A percentile compares a stretch with the other conserved stretches of the same genome.
These are phyloP conservation scores for Tuber borchii DNA, from an alignment of 495 filamentous ascomycete species.

Conservation along the genomic window DNA sequence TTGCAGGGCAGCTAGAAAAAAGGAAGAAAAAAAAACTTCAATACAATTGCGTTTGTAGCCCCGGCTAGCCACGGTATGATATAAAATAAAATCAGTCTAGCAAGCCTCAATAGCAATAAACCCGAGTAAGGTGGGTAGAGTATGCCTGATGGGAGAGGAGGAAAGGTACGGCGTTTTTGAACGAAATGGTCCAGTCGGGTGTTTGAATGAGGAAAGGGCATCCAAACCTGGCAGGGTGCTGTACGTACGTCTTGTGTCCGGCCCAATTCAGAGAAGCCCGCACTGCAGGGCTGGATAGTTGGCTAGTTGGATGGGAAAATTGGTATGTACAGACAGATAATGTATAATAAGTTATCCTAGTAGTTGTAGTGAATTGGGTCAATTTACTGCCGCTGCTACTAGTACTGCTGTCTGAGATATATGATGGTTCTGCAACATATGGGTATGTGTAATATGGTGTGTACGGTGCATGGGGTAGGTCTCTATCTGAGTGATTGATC, in stretches of 20 bases:
- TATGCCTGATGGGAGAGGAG: not conserved
- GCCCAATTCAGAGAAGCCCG: not conserved
- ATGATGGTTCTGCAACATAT: not conserved
- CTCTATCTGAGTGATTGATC: not conserved
- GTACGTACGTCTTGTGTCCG: not conserved
- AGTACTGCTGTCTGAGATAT: not conserved
- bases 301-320: not conserved
- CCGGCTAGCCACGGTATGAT: not conserved
- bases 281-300: not conserved
- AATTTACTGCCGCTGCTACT: not conserved
- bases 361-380: not conserved
- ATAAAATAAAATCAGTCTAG: not conserved
- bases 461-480: not conserved
- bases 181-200: not conserved
- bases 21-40: not conserved
- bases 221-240: not conserved
- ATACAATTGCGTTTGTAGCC: not conserved
- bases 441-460: not conserved
- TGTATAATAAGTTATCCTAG: not conserved
- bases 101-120: not conserved
- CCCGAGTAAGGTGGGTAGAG: not conserved
- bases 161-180: not conserved
- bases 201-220: not conserved
- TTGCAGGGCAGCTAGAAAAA: not conserved
- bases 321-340: not conserved